Base-by-base conservation (phyloP, 495 filamentous ascomycete genomes). In the Neurospora africana region DNA sequence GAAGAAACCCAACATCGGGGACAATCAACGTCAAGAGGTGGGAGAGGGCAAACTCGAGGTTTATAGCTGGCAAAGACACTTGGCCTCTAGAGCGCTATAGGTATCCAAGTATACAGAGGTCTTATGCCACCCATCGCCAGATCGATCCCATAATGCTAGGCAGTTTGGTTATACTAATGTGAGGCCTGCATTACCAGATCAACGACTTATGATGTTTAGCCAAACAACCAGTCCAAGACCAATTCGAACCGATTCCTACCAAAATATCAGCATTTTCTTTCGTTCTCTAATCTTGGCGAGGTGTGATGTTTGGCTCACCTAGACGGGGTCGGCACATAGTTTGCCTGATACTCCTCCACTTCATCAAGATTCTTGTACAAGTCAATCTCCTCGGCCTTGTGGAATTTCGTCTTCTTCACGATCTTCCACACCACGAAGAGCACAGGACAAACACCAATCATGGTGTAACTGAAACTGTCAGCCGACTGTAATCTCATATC, bases 341-440 rank as follows among this genome's bases (percentile, higher is more conserved):
- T 89, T 40, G 82, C 81, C 17, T 88, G 87, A 76, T 95, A 94
- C 72, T 91, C 88, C 69, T 92, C 92, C 72, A 95, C 89, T 76
- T 91, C 89, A 9, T 87, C 88, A n/a, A 93, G 75, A 65, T 90
- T 90, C 69, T 79, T 78, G 19, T 82, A 74, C 39, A 95, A 73
- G 78, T 93, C 89, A 11, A 92, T 85, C 70, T 93, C 88, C 4
- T 87, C 80, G 0, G 89, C 82, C 35, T 80, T 82, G 70, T 84
- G 78, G 72, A 89, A 82, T 61, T 83, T 86, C 0, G 91, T 92
- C 74, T 82, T 85, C 72, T 92, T 89, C 65, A 89, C 68, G 30
- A 92, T 1, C 77, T 95, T 95, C 88, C 89, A 95, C 23, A 84
- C 83, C 39, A 93, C 41, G 71, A 87, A 94, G 0, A 95, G 81